Evolutionary conservation across 202 grass and related monocot species (phyloP).

Genomic region (Elaeis oleifera): DNA sequence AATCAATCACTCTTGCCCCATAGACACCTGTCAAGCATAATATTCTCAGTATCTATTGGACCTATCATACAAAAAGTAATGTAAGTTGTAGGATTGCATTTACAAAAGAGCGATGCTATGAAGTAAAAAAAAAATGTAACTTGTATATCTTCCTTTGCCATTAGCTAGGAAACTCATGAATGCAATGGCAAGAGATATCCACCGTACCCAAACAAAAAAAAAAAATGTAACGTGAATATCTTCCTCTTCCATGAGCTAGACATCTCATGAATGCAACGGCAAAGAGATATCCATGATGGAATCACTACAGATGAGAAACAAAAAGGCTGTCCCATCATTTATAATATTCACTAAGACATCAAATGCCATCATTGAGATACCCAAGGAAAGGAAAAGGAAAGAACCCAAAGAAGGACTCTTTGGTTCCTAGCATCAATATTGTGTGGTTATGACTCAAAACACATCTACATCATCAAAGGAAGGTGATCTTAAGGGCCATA

Average conservation of each 20-base stretch:
- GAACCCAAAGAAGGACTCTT: conserved; percentile 60
- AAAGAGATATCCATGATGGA: not conserved
- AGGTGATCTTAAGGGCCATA: conserved; percentile 91
- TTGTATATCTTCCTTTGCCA: not conserved
- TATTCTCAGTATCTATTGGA: too few relatives aligned
- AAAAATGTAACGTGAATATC: not conserved
- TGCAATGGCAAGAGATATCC: not conserved
- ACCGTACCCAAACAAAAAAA: too few relatives aligned
- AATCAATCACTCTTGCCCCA: too few relatives aligned
- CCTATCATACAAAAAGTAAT: too few relatives aligned
- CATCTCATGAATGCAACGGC: not conserved
- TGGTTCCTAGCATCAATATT: conserved; percentile 29
- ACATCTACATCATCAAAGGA: conserved; percentile 57
- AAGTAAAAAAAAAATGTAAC: too few relatives aligned
- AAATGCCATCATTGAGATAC: conserved; percentile 24
- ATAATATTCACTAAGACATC: conserved; percentile 1
- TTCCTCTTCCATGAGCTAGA: not conserved
- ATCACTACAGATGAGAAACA: not conserved
- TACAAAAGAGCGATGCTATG: too few relatives aligned
- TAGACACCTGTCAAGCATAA: too few relatives aligned
- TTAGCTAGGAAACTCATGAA: not conserved
- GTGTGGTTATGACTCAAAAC: conserved; percentile 89
- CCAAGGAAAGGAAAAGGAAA: conserved; percentile 31
- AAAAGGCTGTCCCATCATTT: not conserved
- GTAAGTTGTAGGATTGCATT: too few relatives aligned